Evolutionary conservation across 176 grass and related monocot genomes (phyloP), one percentile per base, ranked within the genome.

Genomic region (Oryza glaberrima): DNA sequence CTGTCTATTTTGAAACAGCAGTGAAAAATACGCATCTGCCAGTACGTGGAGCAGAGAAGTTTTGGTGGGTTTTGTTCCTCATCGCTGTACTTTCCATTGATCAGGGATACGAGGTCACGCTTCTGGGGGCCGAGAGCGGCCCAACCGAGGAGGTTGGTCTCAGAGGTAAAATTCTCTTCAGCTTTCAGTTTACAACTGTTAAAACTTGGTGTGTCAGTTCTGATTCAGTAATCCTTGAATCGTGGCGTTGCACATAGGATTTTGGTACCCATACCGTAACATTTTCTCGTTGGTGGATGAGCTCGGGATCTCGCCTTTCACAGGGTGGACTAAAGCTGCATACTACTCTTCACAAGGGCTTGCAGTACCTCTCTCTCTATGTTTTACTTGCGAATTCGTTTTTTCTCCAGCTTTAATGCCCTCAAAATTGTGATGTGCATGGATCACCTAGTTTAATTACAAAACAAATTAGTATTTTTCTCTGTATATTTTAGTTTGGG

Each of bases 201-300:
- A 72, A 80, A 26, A 4, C 36, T 54, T 54, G 9, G 3, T 77
- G 66, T 69, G 72, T 28, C 38, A 41, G 46, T 11, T 43, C 32
- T 64, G 19, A 56, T 73, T 69, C 19, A 43, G 51, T 56, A 83
- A 82, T 58, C 47, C 38, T 43, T 69, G 75, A n/a, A 48, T 70
- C n/a, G 15, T 66, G 82, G 20, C n/a, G n/a, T 49, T 64, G 76
- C 44, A 71, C 54, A n/a, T 78, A 94, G 95, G 92, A 49, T 98
- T 95, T 84, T 95, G 95, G 93, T 79, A 91, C 22, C 92, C 91
- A n/a, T 95, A 93, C 56, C 82, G 83, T 15, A 98, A 95, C 79
- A 93, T 98, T 79, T 98, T 98, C 73, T 85, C 91, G 44, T 54
- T 88, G n/a, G 76, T 90, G 3, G 89, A 98, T 78, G 92, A 92